A percentile compares a stretch with the other conserved stretches of the same genome.
These are phyloP conservation scores for Geosmithia flava DNA, from an alignment of 2,329 filamentous ascomycete species.

Conservation along the genomic window DNA sequence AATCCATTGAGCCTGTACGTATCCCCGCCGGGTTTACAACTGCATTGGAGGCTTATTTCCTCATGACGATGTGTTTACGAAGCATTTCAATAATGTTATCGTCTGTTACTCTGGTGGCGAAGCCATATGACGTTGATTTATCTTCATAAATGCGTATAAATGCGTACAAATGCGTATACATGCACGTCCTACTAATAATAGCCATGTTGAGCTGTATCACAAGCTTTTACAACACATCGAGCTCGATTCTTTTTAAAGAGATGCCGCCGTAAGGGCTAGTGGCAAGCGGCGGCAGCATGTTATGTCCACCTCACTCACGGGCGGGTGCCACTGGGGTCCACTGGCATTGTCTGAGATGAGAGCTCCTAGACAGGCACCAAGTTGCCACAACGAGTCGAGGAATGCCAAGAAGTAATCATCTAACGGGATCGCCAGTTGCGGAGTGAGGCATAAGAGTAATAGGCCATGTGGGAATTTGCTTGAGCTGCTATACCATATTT, in stretches of 20 bases:
- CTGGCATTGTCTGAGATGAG: too few relatives aligned
- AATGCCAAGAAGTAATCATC: too few relatives aligned
- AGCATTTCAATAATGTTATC: background rate
- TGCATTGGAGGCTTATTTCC: too few relatives aligned
- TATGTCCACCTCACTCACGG: too few relatives aligned
- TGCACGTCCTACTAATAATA: background rate
- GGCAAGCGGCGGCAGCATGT: too few relatives aligned
- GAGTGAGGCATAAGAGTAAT: too few relatives aligned
- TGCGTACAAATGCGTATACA: background rate
- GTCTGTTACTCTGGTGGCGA: background rate
- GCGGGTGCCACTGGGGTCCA: too few relatives aligned
- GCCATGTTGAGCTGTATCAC: background rate
- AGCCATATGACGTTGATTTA: background rate
- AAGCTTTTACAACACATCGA: background rate
- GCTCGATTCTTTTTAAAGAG: background rate
- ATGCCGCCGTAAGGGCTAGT: conserved; percentile 11
- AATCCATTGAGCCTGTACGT: background rate
- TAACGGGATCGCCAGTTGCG: too few relatives aligned
- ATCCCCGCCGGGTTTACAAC: background rate
- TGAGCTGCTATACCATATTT: too few relatives aligned
- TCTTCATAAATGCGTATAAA: background rate
- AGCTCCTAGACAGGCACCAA: too few relatives aligned
- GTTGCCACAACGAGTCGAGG: too few relatives aligned
- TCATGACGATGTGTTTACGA: background rate
- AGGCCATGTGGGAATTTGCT: too few relatives aligned